Base-by-base conservation (phyloP, 371 early-diverging fungal species). In the Mortierella sp. region DNA sequence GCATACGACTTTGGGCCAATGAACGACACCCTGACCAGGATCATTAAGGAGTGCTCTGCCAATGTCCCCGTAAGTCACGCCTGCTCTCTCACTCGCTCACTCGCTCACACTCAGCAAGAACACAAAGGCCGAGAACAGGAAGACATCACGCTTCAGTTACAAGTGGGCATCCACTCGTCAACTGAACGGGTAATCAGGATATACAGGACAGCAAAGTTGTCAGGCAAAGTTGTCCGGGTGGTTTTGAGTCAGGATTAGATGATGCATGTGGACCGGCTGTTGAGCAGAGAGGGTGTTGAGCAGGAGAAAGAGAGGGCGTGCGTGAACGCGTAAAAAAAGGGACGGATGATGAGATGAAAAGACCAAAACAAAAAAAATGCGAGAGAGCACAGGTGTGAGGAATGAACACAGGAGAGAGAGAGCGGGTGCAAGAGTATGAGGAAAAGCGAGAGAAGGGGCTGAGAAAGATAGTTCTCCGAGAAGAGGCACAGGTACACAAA, bases 31-130 rank as follows among this genome's bases (percentile, higher is more conserved):
- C 39, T 83, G 73, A 52, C 73, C 24, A 66, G 41, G 31, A 65
- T 83, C 63, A 73, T 83, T 55, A 58, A 74, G 47, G 73, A 78
- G 26, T 83, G 84, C 65, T 75, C 84, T 5, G 45, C 53, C 22
- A 73, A 73, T 10, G 79, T 83, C 1, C 73, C 75, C 11, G 84
- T 83, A 83, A 75, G 79, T 70, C 34, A 19, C 19, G 8, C 39
- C 4, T 9, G 9, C 53, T 1, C n/a, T n/a, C n/a, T n/a, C n/a
- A n/a, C n/a, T n/a, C n/a, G n/a, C n/a, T n/a, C n/a, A n/a, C n/a
- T n/a, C n/a, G n/a, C n/a, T n/a, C 7, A 3, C 55, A 10, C 13
- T 1, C 14, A 10, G 26, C 34, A 8, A 37, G 37, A 39, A 61
- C 16, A 16, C 29, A 29, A 61, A 22, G 22, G 37, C 14, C 26